Conservation (phyloP, 1,284 basidiomycete genomes). For the Termitomyces sp. region DNA sequence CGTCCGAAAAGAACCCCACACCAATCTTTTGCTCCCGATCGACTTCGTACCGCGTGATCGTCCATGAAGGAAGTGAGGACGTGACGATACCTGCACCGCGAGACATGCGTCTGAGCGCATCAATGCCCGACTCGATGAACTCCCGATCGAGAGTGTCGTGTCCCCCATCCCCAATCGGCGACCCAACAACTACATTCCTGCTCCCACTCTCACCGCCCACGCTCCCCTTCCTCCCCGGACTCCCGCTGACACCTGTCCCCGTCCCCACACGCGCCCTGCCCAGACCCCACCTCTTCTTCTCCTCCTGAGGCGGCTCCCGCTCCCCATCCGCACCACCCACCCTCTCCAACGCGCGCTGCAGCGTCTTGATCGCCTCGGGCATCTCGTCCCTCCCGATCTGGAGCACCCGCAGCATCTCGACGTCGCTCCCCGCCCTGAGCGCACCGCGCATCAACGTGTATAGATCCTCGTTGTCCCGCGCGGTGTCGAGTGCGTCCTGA, state of each 20-base stretch:
- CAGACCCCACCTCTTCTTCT: neutral
- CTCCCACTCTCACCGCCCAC: no score
- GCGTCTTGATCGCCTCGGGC: constrained; percentile 74
- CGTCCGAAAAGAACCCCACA: constrained; percentile 64
- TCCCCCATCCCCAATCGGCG: neutral
- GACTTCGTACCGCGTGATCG: constrained; percentile 70
- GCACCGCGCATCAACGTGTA: constrained; percentile 54
- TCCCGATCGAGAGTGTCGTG: constrained; percentile 45
- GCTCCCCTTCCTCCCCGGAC: neutral
- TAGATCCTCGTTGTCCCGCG: constrained; percentile 53
- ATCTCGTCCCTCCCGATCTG: constrained; percentile 65
- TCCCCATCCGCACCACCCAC: constrained; percentile 22
- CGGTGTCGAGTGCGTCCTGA: constrained; percentile 54
- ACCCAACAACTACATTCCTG: neutral
- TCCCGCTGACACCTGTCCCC: no score
- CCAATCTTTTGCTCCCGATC: constrained; percentile 61
- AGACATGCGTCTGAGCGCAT: constrained; percentile 51
- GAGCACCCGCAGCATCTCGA: constrained; percentile 57
- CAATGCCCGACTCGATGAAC: constrained; percentile 43
- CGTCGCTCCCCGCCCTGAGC: constrained; percentile 54
- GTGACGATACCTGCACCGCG: constrained; percentile 29
- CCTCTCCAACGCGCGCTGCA: constrained; percentile 62
- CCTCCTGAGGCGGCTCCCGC: constrained; percentile 1
- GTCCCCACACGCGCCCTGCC: neutral
- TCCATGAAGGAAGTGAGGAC: constrained; percentile 59